Evolutionary conservation across 2,329 filamentous ascomycete genomes (phyloP).

Genomic region (Claviceps purpurea): DNA sequence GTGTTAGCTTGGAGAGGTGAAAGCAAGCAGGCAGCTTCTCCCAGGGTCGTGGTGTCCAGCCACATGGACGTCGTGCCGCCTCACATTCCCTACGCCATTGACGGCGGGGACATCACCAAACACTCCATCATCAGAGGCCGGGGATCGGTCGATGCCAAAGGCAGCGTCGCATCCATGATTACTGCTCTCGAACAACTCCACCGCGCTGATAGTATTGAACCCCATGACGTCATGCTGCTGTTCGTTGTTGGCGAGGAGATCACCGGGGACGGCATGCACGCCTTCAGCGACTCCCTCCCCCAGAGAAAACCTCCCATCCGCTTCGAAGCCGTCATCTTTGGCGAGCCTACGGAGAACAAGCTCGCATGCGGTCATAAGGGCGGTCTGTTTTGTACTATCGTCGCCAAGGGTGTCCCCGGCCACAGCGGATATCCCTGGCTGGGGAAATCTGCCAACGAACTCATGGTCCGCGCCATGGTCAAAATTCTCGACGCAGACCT

Average conservation of each 20-base stretch:
- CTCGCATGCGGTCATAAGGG: slow-evolving; percentile 91
- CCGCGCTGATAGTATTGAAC: slow-evolving; percentile 22
- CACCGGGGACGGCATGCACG: slow-evolving; percentile 65
- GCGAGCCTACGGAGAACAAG: slow-evolving; percentile 82
- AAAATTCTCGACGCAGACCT: slow-evolving; percentile 55
- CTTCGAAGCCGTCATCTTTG: slow-evolving; percentile 66
- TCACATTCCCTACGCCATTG: slow-evolving; percentile 53
- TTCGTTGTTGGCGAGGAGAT: slow-evolving; percentile 76
- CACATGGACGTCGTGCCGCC: slow-evolving; percentile 76
- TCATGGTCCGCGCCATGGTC: slow-evolving; percentile 61
- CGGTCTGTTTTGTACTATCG: slow-evolving; percentile 52
- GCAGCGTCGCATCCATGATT: slow-evolving; percentile 59
- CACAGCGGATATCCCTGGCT: slow-evolving; percentile 91
- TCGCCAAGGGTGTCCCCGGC: slow-evolving; percentile 59
- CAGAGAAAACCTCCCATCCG: slow-evolving; percentile 19
- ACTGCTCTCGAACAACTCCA: slow-evolving; percentile 49
- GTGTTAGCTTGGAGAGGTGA: slow-evolving; percentile 53
- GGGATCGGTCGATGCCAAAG: slow-evolving; percentile 62
- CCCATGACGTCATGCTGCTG: slow-evolving; percentile 43
- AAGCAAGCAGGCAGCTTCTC: slow-evolving; percentile 28
- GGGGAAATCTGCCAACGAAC: slow-evolving; percentile 71
- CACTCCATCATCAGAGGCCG: slow-evolving; percentile 53
- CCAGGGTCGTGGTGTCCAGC: slow-evolving; percentile 55
- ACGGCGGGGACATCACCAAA: slow-evolving; percentile 27
- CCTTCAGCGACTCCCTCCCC: slow-evolving; percentile 29